phyloP scores from a whole-genome alignment of 345 rosid species.

The Luvunga scandens region DNA sequence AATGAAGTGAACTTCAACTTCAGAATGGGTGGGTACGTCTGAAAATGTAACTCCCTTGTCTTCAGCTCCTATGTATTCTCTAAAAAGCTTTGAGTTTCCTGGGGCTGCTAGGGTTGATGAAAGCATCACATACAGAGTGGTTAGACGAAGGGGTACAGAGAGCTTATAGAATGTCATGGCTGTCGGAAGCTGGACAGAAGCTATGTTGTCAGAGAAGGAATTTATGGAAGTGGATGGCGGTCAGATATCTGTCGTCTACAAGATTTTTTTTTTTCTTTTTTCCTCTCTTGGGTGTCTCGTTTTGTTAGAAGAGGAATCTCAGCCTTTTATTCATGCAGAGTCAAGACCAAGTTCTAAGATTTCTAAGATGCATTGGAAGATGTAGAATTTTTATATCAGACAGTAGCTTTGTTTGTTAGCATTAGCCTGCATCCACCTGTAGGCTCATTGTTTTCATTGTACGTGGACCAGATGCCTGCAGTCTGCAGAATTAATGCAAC shows the following conservation, averaged over 20 bases:
- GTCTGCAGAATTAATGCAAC: background rate
- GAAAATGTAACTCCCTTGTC: conserved; percentile 34
- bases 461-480: background rate
- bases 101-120: conserved; percentile 27
- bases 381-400: background rate
- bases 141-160: conserved; percentile 15
- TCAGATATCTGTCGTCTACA: background rate
- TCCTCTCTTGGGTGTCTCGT: background rate
- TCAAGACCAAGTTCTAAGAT: background rate
- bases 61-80: conserved; percentile 64
- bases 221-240: conserved; percentile 7
- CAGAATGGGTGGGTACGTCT: conserved; percentile 40
- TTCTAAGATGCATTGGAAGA: background rate
- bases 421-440: background rate
- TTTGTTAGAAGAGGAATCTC: background rate
- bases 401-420: conserved; percentile 1
- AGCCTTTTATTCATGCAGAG: background rate
- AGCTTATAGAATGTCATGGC: conserved; percentile 25
- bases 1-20: conserved; percentile 45
- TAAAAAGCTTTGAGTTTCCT: conserved; percentile 46
- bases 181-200: background rate
- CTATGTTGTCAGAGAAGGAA: background rate
- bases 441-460: background rate
- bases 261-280: background rate
- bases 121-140: conserved; percentile 12